Evolutionary conservation across 1,284 basidiomycete genomes (phyloP).

Genomic region (Sparassis latifolia): DNA sequence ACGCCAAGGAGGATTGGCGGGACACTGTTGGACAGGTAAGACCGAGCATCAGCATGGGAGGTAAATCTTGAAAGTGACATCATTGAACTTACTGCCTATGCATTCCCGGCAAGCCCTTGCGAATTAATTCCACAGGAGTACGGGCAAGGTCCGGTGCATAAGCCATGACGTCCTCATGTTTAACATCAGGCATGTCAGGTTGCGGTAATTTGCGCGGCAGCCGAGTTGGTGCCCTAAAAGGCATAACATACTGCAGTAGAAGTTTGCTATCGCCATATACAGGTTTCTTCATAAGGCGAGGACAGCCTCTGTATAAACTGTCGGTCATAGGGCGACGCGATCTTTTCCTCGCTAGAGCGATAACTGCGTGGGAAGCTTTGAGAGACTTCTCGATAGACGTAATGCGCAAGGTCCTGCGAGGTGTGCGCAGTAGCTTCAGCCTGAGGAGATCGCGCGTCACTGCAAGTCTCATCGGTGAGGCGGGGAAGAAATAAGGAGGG

Average conservation of each 20-base stretch:
- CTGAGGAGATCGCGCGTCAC: neutral
- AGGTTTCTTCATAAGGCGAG: no score
- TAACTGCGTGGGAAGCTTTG: neutral
- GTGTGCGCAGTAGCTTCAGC: no score
- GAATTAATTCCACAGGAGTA: slow-evolving; percentile 1
- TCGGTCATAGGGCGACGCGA: neutral
- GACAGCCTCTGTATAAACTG: no score
- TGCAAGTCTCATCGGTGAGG: neutral
- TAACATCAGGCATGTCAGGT: neutral
- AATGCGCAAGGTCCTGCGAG: no score
- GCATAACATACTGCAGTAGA: neutral
- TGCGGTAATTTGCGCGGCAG: neutral
- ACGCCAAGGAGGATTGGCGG: slow-evolving; percentile 8
- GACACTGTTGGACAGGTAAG: neutral
- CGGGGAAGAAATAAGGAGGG: neutral
- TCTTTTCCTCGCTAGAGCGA: neutral
- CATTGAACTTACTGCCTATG: slow-evolving; percentile 1
- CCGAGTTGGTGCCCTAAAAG: neutral
- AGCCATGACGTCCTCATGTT: neutral
- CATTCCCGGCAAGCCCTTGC: slow-evolving; percentile 1
- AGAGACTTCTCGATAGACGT: neutral
- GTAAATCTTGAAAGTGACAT: neutral
- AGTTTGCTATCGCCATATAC: neutral
- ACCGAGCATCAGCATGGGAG: neutral
- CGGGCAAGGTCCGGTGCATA: neutral